Percentiles rank a stretch among this genome's conserved stretches.
Conservation (phyloP, 2,329 filamentous ascomycete genomes). For the Penicillium corylophilum region DNA sequence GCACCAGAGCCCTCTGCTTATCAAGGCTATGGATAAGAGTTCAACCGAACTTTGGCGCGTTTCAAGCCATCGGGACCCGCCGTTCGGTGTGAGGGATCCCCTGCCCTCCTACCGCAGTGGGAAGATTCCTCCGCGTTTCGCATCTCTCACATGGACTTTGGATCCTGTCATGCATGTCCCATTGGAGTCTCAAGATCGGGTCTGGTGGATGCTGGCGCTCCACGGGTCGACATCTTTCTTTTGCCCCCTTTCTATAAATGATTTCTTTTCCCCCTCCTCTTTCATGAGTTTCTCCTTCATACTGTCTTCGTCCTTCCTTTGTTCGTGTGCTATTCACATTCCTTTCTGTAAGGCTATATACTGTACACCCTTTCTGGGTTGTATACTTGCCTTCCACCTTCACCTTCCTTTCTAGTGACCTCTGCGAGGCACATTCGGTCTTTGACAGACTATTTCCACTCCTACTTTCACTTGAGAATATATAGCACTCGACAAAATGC, state of each 20-base stretch:
- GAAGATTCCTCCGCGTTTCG: slow-evolving; percentile 15
- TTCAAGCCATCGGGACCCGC: slow-evolving; percentile 17
- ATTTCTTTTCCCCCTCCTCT: not conserved
- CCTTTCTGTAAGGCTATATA: slow-evolving; percentile 17
- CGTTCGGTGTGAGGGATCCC: slow-evolving; percentile 13
- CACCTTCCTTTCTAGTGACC: slow-evolving; percentile 4
- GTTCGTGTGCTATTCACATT: slow-evolving; percentile 9
- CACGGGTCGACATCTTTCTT: slow-evolving; percentile 13
- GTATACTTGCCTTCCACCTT: slow-evolving; percentile 2
- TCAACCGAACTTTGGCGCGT: slow-evolving; percentile 6
- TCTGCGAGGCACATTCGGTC: slow-evolving; percentile 9
- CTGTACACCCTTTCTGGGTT: slow-evolving; percentile 6
- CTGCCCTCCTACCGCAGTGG: slow-evolving; percentile 8
- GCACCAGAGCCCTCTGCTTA: not conserved
- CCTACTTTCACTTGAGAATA: slow-evolving; percentile 2
- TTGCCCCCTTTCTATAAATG: slow-evolving; percentile 9
- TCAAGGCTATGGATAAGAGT: slow-evolving; percentile 8
- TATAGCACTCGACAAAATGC: slow-evolving; percentile 25
- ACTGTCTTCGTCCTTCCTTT: slow-evolving; percentile 18
- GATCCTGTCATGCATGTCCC: slow-evolving; percentile 20
- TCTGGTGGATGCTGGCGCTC: slow-evolving; percentile 28
- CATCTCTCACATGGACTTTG: slow-evolving; percentile 20
- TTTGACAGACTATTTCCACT: slow-evolving; percentile 17
- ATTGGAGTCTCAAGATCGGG: slow-evolving; percentile 23
- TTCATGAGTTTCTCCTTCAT: slow-evolving; percentile 9